Base-by-base conservation (phyloP, 2,329 filamentous ascomycete genomes). In the Emergomyces africanus region DNA sequence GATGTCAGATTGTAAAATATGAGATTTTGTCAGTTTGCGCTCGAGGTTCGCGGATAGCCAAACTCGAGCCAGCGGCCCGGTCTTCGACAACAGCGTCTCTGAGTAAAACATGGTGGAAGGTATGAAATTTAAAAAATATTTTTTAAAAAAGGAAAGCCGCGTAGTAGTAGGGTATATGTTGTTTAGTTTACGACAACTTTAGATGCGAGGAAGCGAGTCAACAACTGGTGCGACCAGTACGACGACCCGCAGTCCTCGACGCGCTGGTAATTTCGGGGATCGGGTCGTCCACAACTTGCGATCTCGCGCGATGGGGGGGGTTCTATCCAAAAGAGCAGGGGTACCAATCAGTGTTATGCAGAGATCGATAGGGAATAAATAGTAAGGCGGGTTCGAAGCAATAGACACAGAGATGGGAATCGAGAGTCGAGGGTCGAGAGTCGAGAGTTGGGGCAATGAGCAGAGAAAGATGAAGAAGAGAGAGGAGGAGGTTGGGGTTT, bases 1-100 rank as follows among this genome's bases (percentile, higher is more conserved):
- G 66, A 99, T 88, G 76, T 96, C 95, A 61, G 91, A 92, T 71
- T 96, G 90, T 64, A 99, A 74, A 66, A 97, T 94, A 69, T 96
- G 90, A 64, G 90, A 90, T 77, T 99, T 99, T 66, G 91, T 95
- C 61, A 99, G 85, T 78, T 97, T 99, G 80, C 92, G 90, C 82
- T 97, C 94, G 64, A 97, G 81, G 75, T 97, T 99, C 78, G 94
- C 90, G 37, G 94, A 96, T 62, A 97, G 83, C 94, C 94, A 99
- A 77, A 97, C 91, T 71, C 90, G 89, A 76, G 94, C 94, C 80
- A 99, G 78, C 70, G 94, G 92, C 79, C 94, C 94, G 68, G 90
- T 96, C 85, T 96, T 96, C 73, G 91, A 90, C 68, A 99, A 83
- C 61, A 99, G 83, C 59, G 90, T 90, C 79, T 96, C 90, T 58